Base-by-base conservation (phyloP, 2,329 filamentous ascomycete species). In the Paecilomyces niveus region DNA sequence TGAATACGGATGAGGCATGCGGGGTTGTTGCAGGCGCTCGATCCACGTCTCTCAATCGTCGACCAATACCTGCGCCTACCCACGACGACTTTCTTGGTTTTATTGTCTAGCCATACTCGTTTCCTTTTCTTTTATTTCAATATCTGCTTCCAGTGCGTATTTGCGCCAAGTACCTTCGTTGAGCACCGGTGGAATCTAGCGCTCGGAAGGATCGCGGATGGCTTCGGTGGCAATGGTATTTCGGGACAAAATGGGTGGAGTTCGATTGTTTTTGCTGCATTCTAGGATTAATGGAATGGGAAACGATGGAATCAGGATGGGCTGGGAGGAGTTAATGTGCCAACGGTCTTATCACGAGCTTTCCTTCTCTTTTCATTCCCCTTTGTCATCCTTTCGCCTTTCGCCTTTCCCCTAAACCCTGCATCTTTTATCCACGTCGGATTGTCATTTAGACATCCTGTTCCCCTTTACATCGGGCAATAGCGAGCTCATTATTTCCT, bases 11-110 rank as follows among this genome's bases (percentile, higher is more conserved):
- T 52, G 21, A 29, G 21, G 50, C 50, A 15, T 29, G 50, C 21
- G 26, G 22, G 15, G n/a, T 9, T 15, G 50, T 24, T 52, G 50
- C 95, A 2, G 93, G 92, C 0, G 89, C 90, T 18, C 21, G 84
- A 87, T 93, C 93, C 97, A 0, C 70, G 89, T 86, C 74, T 88
- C 87, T 88, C 87, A 79, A 88, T 83, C 55, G 79, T 49, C 70
- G 74, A 57, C 68, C 72, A 56, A 75, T 70, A 52, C 65, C 63
- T 1, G 67, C 57, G 6, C 72, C 71, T 62, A 72, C 64, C 3
- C 76, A 84, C 55, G 85, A 76, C 6, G 3, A 82, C 84, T 58
- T 86, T 86, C 74, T 89, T 89, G 62, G 88, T 85, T 58, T 84
- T 80, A 68, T 84, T 78, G 70, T 83, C 61, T 74, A 67, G 65